These are phyloP conservation scores for Colletotrichum liaoningense DNA, from an alignment of 2,329 filamentous ascomycete genomes.

Conservation along the genomic window DNA sequence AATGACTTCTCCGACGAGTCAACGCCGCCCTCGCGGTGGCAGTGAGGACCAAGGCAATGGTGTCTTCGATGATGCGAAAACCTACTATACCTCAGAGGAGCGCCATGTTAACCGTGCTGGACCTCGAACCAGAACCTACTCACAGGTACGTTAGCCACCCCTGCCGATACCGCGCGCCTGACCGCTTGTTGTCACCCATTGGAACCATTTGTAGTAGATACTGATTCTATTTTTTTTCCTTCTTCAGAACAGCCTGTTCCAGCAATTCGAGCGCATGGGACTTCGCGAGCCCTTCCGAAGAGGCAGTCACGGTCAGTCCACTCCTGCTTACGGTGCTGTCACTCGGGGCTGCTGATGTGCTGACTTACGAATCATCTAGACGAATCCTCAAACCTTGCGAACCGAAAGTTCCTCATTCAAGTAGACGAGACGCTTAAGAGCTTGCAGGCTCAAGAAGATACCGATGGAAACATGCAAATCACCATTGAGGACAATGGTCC, in stretches of 20 bases:
- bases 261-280: slow-evolving; percentile 64
- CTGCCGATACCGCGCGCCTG: slow-evolving; percentile 2
- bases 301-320: slow-evolving; percentile 66
- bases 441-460: slow-evolving; percentile 88
- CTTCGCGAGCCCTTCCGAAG: slow-evolving; percentile 66
- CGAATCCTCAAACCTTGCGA: slow-evolving; percentile 71
- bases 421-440: slow-evolving; percentile 86
- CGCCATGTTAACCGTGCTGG: slow-evolving; percentile 62
- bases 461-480: slow-evolving; percentile 94
- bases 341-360: neutral
- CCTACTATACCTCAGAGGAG: slow-evolving; percentile 68
- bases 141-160: slow-evolving; percentile 55
- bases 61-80: slow-evolving; percentile 68
- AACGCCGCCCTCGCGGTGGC: slow-evolving; percentile 45
- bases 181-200: slow-evolving; percentile 4
- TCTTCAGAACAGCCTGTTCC: slow-evolving; percentile 63
- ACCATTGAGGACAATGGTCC: slow-evolving; percentile 96
- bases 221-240: neutral
- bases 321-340: neutral
- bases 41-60: slow-evolving; percentile 56
- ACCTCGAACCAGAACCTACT: slow-evolving; percentile 66
- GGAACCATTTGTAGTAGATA: slow-evolving; percentile 7
- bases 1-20: slow-evolving; percentile 36
- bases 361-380: slow-evolving; percentile 62
- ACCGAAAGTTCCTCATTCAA: slow-evolving; percentile 84